Percentiles rank a stretch among this genome's conserved stretches.
These are phyloP conservation scores for Suhomyces canberraensis DNA, from an alignment of 805 yeast species.

Conservation along the genomic window DNA sequence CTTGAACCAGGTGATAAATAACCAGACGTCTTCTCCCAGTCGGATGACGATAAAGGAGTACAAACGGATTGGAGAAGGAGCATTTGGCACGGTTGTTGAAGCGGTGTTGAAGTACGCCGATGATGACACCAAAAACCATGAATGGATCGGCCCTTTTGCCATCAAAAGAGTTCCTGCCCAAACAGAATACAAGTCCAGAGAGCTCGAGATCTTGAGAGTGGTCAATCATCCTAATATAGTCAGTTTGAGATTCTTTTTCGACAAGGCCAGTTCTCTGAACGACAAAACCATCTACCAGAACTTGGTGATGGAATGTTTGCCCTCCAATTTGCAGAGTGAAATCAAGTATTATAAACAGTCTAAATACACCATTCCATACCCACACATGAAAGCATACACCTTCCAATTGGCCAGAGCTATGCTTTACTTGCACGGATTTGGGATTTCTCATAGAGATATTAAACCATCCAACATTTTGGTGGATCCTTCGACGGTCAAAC, in stretches of 20 bases:
- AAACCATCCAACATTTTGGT: conserved; percentile 80
- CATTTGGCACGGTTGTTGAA: conserved; percentile 81
- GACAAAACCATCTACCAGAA: conserved; percentile 73
- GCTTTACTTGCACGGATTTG: conserved; percentile 77
- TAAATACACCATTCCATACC: conserved; percentile 61
- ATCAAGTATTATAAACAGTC: conserved; percentile 64
- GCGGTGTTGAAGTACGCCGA: conserved; percentile 48
- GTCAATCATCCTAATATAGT: conserved; percentile 82
- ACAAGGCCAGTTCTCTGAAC: conserved; percentile 50
- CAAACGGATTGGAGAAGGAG: conserved; percentile 79
- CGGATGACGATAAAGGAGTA: conserved; percentile 71
- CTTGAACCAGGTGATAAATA: conserved; percentile 52
- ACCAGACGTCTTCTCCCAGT: conserved; percentile 47
- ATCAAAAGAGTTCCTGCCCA: conserved; percentile 84
- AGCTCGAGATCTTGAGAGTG: conserved; percentile 68
- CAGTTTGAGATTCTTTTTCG: conserved; percentile 64
- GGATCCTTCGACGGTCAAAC: conserved; percentile 61
- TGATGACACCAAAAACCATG: conserved; percentile 11
- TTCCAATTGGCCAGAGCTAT: conserved; percentile 81
- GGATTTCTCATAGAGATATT: conserved; percentile 80
- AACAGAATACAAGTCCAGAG: conserved; percentile 81
- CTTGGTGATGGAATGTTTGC: conserved; percentile 83
- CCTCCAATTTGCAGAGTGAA: conserved; percentile 75
- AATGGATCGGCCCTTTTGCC: conserved; percentile 79
- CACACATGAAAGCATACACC: conserved; percentile 72